Conservation (phyloP, 306 rosid species). For the Prinsepia uniflora region DNA sequence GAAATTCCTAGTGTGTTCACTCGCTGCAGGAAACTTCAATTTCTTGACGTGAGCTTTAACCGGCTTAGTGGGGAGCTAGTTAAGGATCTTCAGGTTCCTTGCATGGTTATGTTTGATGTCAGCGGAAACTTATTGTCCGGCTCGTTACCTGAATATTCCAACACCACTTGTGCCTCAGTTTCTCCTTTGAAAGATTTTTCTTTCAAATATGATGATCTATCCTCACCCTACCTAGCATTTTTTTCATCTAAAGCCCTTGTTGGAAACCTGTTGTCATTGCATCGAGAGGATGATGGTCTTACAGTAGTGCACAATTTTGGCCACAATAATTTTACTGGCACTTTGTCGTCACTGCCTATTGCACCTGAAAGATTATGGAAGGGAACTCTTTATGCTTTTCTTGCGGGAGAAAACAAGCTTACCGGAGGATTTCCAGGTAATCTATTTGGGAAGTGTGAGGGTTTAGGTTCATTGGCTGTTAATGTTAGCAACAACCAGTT, state of each 20-base stretch:
- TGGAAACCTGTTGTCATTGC: slow-evolving; percentile 25
- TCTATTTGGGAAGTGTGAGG: slow-evolving; percentile 58
- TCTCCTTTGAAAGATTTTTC: slow-evolving; percentile 30
- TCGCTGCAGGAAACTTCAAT: slow-evolving; percentile 60
- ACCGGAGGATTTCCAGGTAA: slow-evolving; percentile 51
- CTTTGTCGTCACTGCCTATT: slow-evolving; percentile 52
- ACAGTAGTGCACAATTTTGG: slow-evolving; percentile 67
- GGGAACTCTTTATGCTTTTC: slow-evolving; percentile 43
- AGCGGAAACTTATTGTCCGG: slow-evolving; percentile 65
- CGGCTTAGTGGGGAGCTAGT: slow-evolving; percentile 59
- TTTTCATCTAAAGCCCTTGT: slow-evolving; percentile 40
- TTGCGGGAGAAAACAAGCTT: slow-evolving; percentile 66
- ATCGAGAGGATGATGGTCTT: slow-evolving; percentile 26
- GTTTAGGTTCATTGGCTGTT: slow-evolving; percentile 50
- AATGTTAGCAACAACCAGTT: slow-evolving; percentile 64
- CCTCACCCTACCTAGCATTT: slow-evolving; percentile 45
- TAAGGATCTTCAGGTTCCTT: slow-evolving; percentile 54
- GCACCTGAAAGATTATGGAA: slow-evolving; percentile 51
- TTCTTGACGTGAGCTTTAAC: slow-evolving; percentile 65
- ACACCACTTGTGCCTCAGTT: slow-evolving; percentile 31
- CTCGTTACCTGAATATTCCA: slow-evolving; percentile 47
- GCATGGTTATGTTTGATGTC: slow-evolving; percentile 76
- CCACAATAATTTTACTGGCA: slow-evolving; percentile 50
- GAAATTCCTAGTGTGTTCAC: slow-evolving; percentile 48
- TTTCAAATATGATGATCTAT: slow-evolving; percentile 16